These are phyloP conservation scores for Tylopilus sp. DNA, from an alignment of 1,284 basidiomycete genomes.

Conservation along the genomic window DNA sequence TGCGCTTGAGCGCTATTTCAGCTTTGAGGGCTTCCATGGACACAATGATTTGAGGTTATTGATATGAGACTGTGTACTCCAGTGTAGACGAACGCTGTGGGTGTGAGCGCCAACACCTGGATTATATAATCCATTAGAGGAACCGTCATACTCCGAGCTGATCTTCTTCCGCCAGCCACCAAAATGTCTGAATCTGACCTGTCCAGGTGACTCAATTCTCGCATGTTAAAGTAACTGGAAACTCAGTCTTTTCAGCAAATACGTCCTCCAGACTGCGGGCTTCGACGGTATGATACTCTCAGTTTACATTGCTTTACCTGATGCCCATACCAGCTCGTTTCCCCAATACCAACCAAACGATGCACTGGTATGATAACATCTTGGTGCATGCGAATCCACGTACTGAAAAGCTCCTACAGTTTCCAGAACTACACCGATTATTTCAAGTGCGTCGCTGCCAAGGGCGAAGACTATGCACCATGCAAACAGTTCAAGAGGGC, in stretches of 20 bases:
- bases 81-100: no score
- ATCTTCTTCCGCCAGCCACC: constrained; percentile 22
- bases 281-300: constrained; percentile 67
- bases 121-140: constrained; percentile 28
- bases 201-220: constrained; percentile 43
- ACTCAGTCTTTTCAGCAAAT: constrained; percentile 54
- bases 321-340: constrained; percentile 66
- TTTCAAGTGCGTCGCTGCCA: constrained; percentile 95
- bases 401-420: constrained; percentile 39
- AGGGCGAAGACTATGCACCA: constrained; percentile 95
- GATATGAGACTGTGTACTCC: neutral
- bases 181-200: constrained; percentile 61
- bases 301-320: constrained; percentile 5
- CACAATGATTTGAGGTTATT: neutral
- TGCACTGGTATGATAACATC: constrained; percentile 70
- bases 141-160: constrained; percentile 42
- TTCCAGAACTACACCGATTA: constrained; percentile 98
- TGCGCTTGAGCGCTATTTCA: constrained; percentile 86
- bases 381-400: neutral
- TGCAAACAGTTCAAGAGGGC: constrained; percentile 99
- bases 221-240: neutral
- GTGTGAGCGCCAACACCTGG: no score
- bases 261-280: constrained; percentile 78
- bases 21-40: constrained; percentile 83
- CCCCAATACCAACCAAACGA: constrained; percentile 94